These are phyloP conservation scores for Colletotrichum sp. DNA, from an alignment of 2,329 filamentous ascomycete genomes.

Conservation along the genomic window DNA sequence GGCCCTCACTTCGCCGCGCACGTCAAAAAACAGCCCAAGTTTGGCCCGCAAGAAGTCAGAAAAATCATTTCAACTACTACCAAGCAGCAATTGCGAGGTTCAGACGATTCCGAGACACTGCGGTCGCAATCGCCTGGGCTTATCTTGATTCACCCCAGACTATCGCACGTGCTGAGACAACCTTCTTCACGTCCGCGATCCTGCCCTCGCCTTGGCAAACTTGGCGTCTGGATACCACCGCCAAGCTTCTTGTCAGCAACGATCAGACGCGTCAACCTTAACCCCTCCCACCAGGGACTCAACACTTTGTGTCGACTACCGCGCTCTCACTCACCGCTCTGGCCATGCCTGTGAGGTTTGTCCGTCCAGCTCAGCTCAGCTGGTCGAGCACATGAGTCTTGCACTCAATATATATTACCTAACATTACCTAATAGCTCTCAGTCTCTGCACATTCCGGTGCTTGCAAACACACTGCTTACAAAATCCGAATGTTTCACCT, in stretches of 20 bases:
- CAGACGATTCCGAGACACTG: conserved; percentile 2
- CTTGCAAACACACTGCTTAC: neutral
- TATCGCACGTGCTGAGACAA: conserved; percentile 20
- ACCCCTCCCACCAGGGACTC: neutral
- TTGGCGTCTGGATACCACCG: conserved; percentile 11
- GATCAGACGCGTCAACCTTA: conserved; percentile 19
- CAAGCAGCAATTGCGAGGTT: neutral
- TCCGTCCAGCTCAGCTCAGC: conserved; percentile 3
- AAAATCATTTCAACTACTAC: neutral
- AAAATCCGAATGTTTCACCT: neutral
- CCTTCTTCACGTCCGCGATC: conserved; percentile 20
- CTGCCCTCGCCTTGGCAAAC: conserved; percentile 11
- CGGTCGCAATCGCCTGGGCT: neutral
- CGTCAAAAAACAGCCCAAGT: neutral
- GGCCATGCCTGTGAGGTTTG: neutral
- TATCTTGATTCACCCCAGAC: conserved; percentile 17
- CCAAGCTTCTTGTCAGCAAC: conserved; percentile 22
- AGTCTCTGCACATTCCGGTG: neutral
- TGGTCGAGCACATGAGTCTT: neutral
- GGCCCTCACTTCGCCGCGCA: neutral
- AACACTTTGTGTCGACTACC: conserved; percentile 7
- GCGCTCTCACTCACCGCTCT: conserved; percentile 9
- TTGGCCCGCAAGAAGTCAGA: neutral
- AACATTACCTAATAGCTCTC: conserved; percentile 15
- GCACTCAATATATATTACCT: conserved; percentile 2